These are phyloP conservation scores for Mentha longifolia DNA, from an alignment of 257 asterid species.

Conservation along the genomic window DNA sequence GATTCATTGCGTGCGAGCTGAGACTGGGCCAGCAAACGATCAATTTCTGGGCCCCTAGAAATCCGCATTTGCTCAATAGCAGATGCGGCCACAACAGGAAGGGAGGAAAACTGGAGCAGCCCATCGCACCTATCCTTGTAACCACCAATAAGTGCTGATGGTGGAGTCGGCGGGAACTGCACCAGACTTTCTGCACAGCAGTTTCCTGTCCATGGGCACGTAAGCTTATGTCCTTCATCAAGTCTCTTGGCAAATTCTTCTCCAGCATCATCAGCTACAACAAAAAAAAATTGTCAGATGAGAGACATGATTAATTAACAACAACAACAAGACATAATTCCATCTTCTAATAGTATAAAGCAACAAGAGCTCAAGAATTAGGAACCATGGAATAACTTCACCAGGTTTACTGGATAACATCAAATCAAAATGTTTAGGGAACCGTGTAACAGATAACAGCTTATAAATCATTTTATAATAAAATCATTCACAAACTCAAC, in stretches of 20 bases:
- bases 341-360: slow-evolving; percentile 5
- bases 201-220: slow-evolving; percentile 96
- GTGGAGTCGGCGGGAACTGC: slow-evolving; percentile 99
- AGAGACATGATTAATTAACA: slow-evolving; percentile 30
- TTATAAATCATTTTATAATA: background rate
- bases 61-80: slow-evolving; percentile 78
- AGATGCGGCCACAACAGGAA: slow-evolving; percentile 80
- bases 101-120: slow-evolving; percentile 90
- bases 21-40: slow-evolving; percentile 79
- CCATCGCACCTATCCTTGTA: slow-evolving; percentile 98
- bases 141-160: slow-evolving; percentile 96
- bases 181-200: slow-evolving; percentile 95
- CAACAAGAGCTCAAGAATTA: slow-evolving; percentile 18
- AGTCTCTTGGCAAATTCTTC: slow-evolving; percentile 78
- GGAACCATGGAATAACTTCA: slow-evolving; percentile 13
- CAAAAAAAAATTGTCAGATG: slow-evolving; percentile 40
- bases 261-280: slow-evolving; percentile 72
- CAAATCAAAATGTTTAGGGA: background rate
- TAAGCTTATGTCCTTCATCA: slow-evolving; percentile 76
- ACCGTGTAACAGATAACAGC: background rate
- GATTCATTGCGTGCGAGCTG: slow-evolving; percentile 74
- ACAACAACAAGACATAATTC: slow-evolving; percentile 26
- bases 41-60: slow-evolving; percentile 83
- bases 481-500: background rate
- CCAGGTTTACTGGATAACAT: slow-evolving; percentile 8